Conservation (phyloP, 225 moss, liverwort and hornwort species). For the Pseudisothecium myosuroides region DNA sequence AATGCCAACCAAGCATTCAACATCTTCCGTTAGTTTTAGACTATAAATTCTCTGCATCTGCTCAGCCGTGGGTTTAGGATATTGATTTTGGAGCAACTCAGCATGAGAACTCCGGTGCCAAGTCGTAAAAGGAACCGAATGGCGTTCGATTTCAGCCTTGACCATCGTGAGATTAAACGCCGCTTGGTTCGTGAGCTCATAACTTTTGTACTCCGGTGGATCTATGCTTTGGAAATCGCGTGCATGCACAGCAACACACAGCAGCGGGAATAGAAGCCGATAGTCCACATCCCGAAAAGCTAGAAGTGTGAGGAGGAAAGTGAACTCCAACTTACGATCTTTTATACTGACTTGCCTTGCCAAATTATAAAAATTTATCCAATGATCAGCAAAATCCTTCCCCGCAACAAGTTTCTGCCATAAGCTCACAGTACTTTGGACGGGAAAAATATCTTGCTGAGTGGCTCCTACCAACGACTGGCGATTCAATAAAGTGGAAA, state of each 20-base stretch:
- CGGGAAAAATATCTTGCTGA: background rate
- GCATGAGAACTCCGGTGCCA: background rate
- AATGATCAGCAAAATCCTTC: background rate
- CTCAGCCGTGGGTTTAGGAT: background rate
- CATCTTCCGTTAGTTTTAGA: background rate
- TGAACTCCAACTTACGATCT: background rate
- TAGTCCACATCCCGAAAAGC: background rate
- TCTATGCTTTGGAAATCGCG: background rate
- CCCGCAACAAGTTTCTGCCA: background rate
- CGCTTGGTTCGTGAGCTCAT: background rate
- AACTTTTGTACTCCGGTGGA: background rate
- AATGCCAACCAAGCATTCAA: background rate
- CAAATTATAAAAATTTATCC: background rate
- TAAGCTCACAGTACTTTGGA: background rate
- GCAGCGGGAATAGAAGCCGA: background rate
- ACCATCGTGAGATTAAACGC: background rate
- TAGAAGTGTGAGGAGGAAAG: background rate
- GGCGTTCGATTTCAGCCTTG: background rate
- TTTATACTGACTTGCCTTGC: background rate
- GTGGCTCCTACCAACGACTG: background rate
- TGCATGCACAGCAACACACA: constrained; percentile 5
- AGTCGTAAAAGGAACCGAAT: background rate
- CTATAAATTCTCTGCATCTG: accelerated
- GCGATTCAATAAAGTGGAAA: background rate
- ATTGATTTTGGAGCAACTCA: background rate